Conservation (phyloP, 2,329 filamentous ascomycete species). For the Fusarium gaditjirri region DNA sequence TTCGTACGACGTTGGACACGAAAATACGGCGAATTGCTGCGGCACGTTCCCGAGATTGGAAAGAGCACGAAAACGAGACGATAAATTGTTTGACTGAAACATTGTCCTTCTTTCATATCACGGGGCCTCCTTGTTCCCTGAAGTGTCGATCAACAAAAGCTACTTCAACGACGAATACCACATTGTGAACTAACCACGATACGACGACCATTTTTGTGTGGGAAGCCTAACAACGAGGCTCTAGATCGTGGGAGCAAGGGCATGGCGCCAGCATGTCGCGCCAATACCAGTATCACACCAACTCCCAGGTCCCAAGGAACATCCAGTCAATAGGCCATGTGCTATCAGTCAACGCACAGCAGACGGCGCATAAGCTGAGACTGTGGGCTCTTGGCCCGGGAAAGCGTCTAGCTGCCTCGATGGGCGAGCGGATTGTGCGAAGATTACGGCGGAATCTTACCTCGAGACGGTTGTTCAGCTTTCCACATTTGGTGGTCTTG, state of each 20-base stretch:
- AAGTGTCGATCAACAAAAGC: conserved; percentile 23
- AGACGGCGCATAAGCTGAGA: conserved; percentile 48
- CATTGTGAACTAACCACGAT: conserved; percentile 1
- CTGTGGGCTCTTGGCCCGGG: conserved; percentile 57
- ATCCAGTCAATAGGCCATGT: conserved; percentile 39
- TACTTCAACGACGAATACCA: not conserved
- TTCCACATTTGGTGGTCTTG: conserved; percentile 74
- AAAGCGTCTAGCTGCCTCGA: conserved; percentile 48
- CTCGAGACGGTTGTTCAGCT: conserved; percentile 64
- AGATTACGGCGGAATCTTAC: conserved; percentile 57
- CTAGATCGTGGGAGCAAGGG: conserved; percentile 20
- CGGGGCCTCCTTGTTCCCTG: conserved; percentile 33
- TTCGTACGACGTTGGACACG: not conserved
- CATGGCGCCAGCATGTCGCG: conserved; percentile 48
- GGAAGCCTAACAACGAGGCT: not conserved
- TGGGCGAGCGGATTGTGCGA: conserved; percentile 45
- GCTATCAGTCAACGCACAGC: conserved; percentile 35
- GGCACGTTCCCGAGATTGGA: not conserved
- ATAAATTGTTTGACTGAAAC: conserved; percentile 5
- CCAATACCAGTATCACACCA: conserved; percentile 35
- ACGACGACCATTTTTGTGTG: not conserved
- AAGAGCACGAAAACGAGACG: not conserved
- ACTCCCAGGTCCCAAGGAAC: conserved; percentile 25
- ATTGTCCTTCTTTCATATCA: conserved; percentile 10
- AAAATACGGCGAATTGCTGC: not conserved